Conservation (phyloP, 2,329 filamentous ascomycete species). For the Didymellaceae sp. region DNA sequence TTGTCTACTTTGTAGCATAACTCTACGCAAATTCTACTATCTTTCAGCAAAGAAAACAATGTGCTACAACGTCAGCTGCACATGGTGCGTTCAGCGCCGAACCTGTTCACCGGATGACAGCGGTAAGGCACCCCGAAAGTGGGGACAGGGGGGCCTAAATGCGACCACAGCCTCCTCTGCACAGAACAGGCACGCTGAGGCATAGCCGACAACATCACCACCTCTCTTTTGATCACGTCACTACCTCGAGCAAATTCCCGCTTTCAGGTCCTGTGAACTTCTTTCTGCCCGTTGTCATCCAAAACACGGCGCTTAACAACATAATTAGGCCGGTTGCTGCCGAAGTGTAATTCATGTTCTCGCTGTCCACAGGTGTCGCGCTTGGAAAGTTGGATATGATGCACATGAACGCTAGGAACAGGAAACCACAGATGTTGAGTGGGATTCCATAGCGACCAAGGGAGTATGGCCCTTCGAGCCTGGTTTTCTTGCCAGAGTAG, state of each 20-base stretch:
- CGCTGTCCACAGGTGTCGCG: constrained; percentile 56
- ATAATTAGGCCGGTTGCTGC: constrained; percentile 63
- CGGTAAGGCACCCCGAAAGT: background rate
- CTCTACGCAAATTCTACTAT: too few relatives aligned
- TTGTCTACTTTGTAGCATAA: too few relatives aligned
- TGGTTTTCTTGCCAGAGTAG: constrained; percentile 51
- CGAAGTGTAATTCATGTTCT: constrained; percentile 66
- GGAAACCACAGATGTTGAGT: constrained; percentile 58
- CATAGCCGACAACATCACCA: background rate
- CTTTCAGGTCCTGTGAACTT: constrained; percentile 58
- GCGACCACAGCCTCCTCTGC: background rate
- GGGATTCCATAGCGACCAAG: constrained; percentile 54
- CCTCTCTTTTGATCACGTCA: background rate
- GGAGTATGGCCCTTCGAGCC: constrained; percentile 54
- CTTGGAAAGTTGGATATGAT: constrained; percentile 65
- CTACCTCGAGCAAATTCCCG: constrained; percentile 19
- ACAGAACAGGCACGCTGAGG: background rate
- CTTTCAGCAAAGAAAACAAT: too few relatives aligned
- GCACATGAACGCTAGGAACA: constrained; percentile 61
- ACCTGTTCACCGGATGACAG: background rate
- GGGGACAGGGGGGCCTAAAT: background rate
- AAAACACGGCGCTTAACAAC: constrained; percentile 58
- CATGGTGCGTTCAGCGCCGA: too few relatives aligned
- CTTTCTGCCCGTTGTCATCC: constrained; percentile 59
- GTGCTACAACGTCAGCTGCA: too few relatives aligned